Evolutionary conservation across 768 basidiomycete genomes (phyloP), one percentile per base, ranked within the genome.

Genomic region (Agaricus sinodeliciosus): DNA sequence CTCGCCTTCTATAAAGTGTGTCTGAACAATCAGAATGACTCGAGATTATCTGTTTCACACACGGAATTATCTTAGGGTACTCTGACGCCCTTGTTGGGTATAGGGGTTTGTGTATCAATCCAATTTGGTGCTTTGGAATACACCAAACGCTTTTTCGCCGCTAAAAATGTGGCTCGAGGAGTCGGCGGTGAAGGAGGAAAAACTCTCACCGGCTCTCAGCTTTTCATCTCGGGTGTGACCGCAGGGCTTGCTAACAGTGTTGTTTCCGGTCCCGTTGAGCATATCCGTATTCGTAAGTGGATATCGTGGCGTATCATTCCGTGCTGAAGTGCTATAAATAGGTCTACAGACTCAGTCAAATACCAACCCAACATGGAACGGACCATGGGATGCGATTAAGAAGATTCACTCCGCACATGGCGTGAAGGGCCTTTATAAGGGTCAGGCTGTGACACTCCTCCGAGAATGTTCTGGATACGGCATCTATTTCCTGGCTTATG

Each of bases 261-360:
- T 54, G 93, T 96, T 35, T 94, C 94, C 0, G 93, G 94, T 1
- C 95, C 94, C 5, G 94, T 98, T 15, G 94, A 98, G 67, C 94
- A 97, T 64, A 94, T 97, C 65, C 90, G 94, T 72, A 98, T 97
- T 58, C 85, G 91, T 92, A 59, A 65, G 87, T 61, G 51, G 15
- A 36, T 41, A 37, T 31, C 48, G 49, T 49, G 48, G 55, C 15
- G 51, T 27, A 7, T 43, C 57, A 4, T 35, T 22, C 46, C 48
- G 12, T 43, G 27, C 40, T 48, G 31, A 43, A 31, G 18, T 18
- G 12, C 42, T 31, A 47, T 46, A 40, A 43, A 22, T 57, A 94
- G 91, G 94, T 50, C 72, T 98, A 22, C 95, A 98, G 70, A 94
- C 90, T 0, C 95, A 97, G 65, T 84, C 87, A 6, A 79, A 83